phyloP scores from a whole-genome alignment of 352 stramenopile species.

The Phytopythium ostracodes region DNA sequence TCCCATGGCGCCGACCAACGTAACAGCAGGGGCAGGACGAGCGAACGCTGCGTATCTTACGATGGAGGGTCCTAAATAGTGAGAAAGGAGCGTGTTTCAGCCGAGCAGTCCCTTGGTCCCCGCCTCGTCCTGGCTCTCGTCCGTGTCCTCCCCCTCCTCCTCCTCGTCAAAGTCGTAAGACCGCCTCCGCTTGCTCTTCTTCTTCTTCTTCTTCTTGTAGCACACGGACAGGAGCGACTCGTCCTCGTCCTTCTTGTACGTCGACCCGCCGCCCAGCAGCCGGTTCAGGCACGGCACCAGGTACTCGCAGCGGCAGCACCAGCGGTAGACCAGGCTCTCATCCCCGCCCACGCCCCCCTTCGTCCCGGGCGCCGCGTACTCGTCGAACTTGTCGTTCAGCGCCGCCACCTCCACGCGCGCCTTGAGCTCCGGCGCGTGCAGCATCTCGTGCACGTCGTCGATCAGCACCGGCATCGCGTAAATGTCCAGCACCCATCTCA shows the following conservation, averaged over 20 bases:
- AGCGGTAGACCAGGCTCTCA: constrained; percentile 62
- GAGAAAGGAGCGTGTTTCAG: constrained; percentile 15
- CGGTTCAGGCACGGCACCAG: constrained; percentile 64
- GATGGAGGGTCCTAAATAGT: neutral
- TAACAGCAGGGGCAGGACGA: neutral
- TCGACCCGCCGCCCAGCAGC: constrained; percentile 57
- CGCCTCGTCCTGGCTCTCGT: constrained; percentile 23
- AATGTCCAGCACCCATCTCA: constrained; percentile 71
- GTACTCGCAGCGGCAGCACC: constrained; percentile 72
- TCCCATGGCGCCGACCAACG: constrained; percentile 37
- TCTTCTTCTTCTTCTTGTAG: constrained; percentile 25
- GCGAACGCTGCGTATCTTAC: neutral
- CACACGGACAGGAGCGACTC: constrained; percentile 15
- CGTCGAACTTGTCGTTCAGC: constrained; percentile 57
- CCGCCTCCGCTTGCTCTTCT: constrained; percentile 26
- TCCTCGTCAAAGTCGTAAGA: constrained; percentile 41
- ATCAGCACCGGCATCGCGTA: constrained; percentile 76
- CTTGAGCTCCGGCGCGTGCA: constrained; percentile 55
- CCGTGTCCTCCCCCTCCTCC: constrained; percentile 16
- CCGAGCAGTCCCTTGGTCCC: constrained; percentile 52
- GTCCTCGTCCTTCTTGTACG: constrained; percentile 47
- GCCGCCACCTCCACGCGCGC: constrained; percentile 58
- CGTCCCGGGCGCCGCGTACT: constrained; percentile 13
- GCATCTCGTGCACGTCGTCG: constrained; percentile 71
- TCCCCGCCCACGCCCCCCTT: constrained; percentile 17